Evolutionary conservation across 2,329 filamentous ascomycete genomes (phyloP), one percentile per base, ranked within the genome.

Genomic region (Ceratocystis harringtonii): DNA sequence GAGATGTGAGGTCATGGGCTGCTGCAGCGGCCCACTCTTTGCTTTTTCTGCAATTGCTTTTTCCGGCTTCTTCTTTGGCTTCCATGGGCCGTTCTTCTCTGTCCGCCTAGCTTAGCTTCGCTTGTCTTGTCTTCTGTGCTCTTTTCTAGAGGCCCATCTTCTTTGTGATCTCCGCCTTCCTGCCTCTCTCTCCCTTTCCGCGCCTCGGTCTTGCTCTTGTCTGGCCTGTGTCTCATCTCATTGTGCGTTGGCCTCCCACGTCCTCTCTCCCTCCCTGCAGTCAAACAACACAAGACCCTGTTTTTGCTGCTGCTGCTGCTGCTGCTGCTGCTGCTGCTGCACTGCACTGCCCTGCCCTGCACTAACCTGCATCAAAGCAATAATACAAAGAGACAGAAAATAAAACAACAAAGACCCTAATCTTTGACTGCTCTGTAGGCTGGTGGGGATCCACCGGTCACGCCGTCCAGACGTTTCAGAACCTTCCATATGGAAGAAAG

Each of bases 391-490:
- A 55, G 50, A 17, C 25, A 15, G 7, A 55, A 1, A 30, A 25
- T 17, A 55, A 55, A 22, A 30, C 19, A 19, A 15, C 12, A 55
- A 55, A 30, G 25, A n/a, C 48, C 48, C 22, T 25, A 25, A 19
- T 52, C 48, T 52, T 52, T 52, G 48, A n/a, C n/a, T 52, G 22
- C 17, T 19, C 19, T 3, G 19, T 22, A 50, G 19, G 17, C 19
- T 32, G 28, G 52, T 12, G 28, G 55, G 55, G 55, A 36, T 58
- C 55, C 55, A 58, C 55, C 55, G 55, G 55, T 25, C 55, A 32
- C 55, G 25, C 55, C 55, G 55, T 58, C 55, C 55, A 32, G 55
- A 58, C 55, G 55, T 58, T 58, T 58, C 55, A 58, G 28, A 58
- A 36, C 55, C 55, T 58, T 58, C 55, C 17, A 58, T 58, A 58